Evolutionary conservation across 2,329 filamentous ascomycete species (phyloP).

Genomic region (Aspergillus ibericus): DNA sequence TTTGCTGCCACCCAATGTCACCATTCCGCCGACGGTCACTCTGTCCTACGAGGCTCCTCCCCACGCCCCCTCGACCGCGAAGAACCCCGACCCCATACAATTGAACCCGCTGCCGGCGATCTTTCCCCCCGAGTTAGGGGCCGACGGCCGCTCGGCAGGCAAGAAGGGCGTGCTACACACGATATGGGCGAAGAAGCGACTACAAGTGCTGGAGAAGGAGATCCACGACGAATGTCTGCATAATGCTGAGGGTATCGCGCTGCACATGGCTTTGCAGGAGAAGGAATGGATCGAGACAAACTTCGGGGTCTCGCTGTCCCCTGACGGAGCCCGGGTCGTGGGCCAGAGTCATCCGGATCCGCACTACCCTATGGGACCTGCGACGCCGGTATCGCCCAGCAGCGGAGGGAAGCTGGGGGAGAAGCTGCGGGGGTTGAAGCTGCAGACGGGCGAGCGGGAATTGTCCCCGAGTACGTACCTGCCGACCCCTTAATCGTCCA

Average conservation of each 20-base stretch:
- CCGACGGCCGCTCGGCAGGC: constrained; percentile 64
- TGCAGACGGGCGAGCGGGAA: constrained; percentile 71
- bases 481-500: background rate
- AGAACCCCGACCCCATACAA: constrained; percentile 45
- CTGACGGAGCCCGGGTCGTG: constrained; percentile 35
- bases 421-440: constrained; percentile 74
- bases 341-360: constrained; percentile 20
- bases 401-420: constrained; percentile 71
- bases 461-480: constrained; percentile 52
- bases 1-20: constrained; percentile 69
- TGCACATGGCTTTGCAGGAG: constrained; percentile 81
- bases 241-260: constrained; percentile 78
- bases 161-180: constrained; percentile 84
- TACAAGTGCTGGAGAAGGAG: constrained; percentile 73
- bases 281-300: constrained; percentile 82
- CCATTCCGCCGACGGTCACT: constrained; percentile 70
- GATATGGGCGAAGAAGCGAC: constrained; percentile 81
- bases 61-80: constrained; percentile 19
- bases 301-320: constrained; percentile 63
- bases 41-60: constrained; percentile 55
- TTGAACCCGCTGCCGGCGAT: constrained; percentile 85
- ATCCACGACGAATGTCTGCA: constrained; percentile 70
- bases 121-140: constrained; percentile 73
- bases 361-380: constrained; percentile 43
- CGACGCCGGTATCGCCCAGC: constrained; percentile 62